A percentile compares a stretch with the other conserved stretches of the same genome.
phyloP scores from a whole-genome alignment of 352 stramenopile species.

The Pythium chondricola region DNA sequence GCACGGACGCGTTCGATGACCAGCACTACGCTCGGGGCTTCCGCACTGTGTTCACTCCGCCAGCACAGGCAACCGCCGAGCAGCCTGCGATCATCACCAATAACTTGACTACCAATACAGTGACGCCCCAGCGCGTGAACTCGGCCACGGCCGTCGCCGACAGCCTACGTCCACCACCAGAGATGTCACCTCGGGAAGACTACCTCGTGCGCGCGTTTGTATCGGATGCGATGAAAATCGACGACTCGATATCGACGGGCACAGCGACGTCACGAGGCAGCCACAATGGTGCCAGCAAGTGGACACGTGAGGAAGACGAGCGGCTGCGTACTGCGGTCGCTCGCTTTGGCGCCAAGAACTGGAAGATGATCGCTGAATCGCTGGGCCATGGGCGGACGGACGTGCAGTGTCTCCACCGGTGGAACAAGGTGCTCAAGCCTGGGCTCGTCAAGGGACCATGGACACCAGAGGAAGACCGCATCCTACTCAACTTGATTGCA shows the following conservation, averaged over 20 bases:
- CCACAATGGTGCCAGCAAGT: slow-evolving; percentile 26
- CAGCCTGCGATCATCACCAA: neutral
- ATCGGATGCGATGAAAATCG: slow-evolving; percentile 44
- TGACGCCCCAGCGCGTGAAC: no score
- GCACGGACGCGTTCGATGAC: neutral
- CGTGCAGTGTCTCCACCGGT: slow-evolving; percentile 95
- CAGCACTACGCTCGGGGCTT: neutral
- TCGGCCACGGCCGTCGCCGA: neutral
- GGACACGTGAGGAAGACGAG: slow-evolving; percentile 90
- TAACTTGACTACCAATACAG: no score
- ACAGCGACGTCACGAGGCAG: neutral
- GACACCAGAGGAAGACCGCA: slow-evolving; percentile 83
- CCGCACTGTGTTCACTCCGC: neutral
- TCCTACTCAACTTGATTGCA: slow-evolving; percentile 63
- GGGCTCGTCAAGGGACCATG: slow-evolving; percentile 86
- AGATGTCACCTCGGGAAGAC: slow-evolving; percentile 62
- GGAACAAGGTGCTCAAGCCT: slow-evolving; percentile 92
- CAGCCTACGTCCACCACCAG: slow-evolving; percentile 20
- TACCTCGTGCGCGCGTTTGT: slow-evolving; percentile 70
- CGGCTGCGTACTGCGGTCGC: slow-evolving; percentile 83
- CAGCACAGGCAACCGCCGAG: no score
- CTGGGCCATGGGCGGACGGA: slow-evolving; percentile 86
- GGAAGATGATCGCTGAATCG: slow-evolving; percentile 91
- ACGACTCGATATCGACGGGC: neutral
- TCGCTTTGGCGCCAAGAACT: slow-evolving; percentile 91